Base-by-base conservation (phyloP, 2,329 filamentous ascomycete species). In the Fusarium secorum region DNA sequence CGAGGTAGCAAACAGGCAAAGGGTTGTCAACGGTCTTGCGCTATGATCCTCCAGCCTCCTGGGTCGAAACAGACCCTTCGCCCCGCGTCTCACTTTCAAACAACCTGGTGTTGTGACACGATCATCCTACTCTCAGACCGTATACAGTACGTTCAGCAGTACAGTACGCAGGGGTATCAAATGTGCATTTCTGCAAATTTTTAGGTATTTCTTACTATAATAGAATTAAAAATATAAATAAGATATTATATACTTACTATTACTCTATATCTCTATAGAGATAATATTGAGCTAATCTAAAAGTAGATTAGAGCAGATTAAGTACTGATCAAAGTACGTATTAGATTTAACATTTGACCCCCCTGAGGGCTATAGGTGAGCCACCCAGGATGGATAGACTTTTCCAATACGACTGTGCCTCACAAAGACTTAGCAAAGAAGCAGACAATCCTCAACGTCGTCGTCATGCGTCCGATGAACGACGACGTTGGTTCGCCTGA, bases 81-180 rank as follows among this genome's bases (percentile, higher is more conserved):
- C 52, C 32, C 68, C 44, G 56, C 64, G 59, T 65, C 64, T 71
- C 55, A 69, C 44, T 32, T 64, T 66, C 52, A 72, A 72, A 72
- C 68, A 48, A 36, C 38, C 41, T 57, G 39, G 51, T 41, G 54
- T 64, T 70, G 55, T 57, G 45, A 52, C 52, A 36, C 28, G 45
- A 53, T 44, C 64, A 60, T 69, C 64, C 46, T 41, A 28, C 59
- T 58, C 64, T 59, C 53, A 59, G 55, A 60, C 49, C 58, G 45
- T 51, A 54, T 56, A 51, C 36, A 41, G 55, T n/a, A 49, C 32
- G 18, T 33, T 49, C 46, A n/a, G 30, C n/a, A 33, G 46, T 32
- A 32, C 38, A 22, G n/a, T n/a, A n/a, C n/a, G n/a, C n/a, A n/a
- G n/a, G n/a, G n/a, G n/a, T n/a, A n/a, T n/a, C n/a, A n/a, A n/a